These are phyloP conservation scores for Phytophthora aleatoria DNA, from an alignment of 352 stramenopile genomes.

Conservation along the genomic window DNA sequence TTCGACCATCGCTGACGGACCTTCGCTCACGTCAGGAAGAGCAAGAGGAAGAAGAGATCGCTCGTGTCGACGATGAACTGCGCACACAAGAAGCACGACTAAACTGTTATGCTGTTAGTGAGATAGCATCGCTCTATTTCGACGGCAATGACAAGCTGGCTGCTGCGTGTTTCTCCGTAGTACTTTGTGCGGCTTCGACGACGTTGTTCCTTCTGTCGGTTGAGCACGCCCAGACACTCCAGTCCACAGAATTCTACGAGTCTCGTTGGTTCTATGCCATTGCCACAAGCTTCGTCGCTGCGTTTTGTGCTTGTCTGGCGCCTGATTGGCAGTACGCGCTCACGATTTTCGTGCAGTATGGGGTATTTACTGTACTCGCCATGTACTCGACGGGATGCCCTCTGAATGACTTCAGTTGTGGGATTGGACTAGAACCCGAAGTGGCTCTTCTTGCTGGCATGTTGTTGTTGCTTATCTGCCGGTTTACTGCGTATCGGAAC, in stretches of 20 bases:
- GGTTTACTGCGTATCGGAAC: conserved; percentile 25
- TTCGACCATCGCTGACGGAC: conserved; percentile 11
- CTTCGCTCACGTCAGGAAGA: conserved; percentile 19
- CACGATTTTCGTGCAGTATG: conserved; percentile 45
- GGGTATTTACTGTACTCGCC: conserved; percentile 50
- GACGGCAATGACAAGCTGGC: conserved; percentile 45
- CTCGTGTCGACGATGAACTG: conserved; percentile 27
- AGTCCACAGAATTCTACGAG: conserved; percentile 52
- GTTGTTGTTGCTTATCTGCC: conserved; percentile 42
- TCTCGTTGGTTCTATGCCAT: conserved; percentile 48
- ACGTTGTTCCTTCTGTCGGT: conserved; percentile 33
- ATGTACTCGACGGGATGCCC: conserved; percentile 60
- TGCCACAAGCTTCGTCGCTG: conserved; percentile 36
- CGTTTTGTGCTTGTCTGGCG: conserved; percentile 47
- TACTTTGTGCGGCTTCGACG: conserved; percentile 30
- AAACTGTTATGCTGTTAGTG: conserved; percentile 29
- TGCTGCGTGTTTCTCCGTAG: conserved; percentile 32
- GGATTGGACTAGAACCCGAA: conserved; percentile 33
- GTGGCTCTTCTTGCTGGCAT: conserved; percentile 40
- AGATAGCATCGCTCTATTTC: conserved; percentile 20
- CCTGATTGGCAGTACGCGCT: conserved; percentile 48
- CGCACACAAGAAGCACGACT: conserved; percentile 23
- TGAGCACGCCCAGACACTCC: conserved; percentile 35
- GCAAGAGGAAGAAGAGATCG: conserved; percentile 31
- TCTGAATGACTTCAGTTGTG: conserved; percentile 57